A percentile compares a stretch with the other conserved stretches of the same genome.
Evolutionary conservation across 1,139 yeast species (phyloP).

Genomic region (Zygoascus meyerae): DNA sequence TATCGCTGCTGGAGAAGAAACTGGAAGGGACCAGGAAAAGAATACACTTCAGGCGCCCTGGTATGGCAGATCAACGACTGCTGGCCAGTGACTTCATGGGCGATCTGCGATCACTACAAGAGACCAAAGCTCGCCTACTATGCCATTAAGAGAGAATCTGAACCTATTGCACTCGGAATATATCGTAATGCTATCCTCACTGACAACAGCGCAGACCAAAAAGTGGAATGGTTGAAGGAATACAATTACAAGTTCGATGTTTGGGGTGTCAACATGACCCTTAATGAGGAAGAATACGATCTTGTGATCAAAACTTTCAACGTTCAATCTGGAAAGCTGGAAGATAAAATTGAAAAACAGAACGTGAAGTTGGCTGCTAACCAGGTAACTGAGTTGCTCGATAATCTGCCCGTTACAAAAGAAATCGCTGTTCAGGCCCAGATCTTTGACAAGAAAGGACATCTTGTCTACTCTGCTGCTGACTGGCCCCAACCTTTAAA

Average conservation of each 20-base stretch:
- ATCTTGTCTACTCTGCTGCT: slow-evolving; percentile 34
- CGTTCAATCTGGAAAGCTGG: slow-evolving; percentile 32
- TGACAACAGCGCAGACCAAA: background rate
- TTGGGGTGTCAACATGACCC: slow-evolving; percentile 41
- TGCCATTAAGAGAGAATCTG: slow-evolving; percentile 42
- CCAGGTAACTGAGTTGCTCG: slow-evolving; percentile 33
- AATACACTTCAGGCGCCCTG: slow-evolving; percentile 40
- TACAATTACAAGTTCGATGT: slow-evolving; percentile 28
- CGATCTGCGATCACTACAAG: slow-evolving; percentile 39
- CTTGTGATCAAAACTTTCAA: slow-evolving; percentile 34
- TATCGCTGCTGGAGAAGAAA: slow-evolving; percentile 43
- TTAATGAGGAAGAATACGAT: slow-evolving; percentile 24
- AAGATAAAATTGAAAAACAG: slow-evolving; percentile 17
- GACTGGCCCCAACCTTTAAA: slow-evolving; percentile 56
- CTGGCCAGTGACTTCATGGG: slow-evolving; percentile 48
- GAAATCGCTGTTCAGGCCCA: slow-evolving; percentile 2
- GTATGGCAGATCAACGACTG: slow-evolving; percentile 52
- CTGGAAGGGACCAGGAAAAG: slow-evolving; percentile 39
- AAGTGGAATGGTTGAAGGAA: background rate
- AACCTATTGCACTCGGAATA: slow-evolving; percentile 37
- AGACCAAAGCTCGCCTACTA: slow-evolving; percentile 43
- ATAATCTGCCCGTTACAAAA: slow-evolving; percentile 18
- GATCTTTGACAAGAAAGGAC: slow-evolving; percentile 11
- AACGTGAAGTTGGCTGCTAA: slow-evolving; percentile 31
- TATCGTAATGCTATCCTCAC: slow-evolving; percentile 23